Conservation (phyloP, 2,329 filamentous ascomycete genomes). For the Fusarium palustre region DNA sequence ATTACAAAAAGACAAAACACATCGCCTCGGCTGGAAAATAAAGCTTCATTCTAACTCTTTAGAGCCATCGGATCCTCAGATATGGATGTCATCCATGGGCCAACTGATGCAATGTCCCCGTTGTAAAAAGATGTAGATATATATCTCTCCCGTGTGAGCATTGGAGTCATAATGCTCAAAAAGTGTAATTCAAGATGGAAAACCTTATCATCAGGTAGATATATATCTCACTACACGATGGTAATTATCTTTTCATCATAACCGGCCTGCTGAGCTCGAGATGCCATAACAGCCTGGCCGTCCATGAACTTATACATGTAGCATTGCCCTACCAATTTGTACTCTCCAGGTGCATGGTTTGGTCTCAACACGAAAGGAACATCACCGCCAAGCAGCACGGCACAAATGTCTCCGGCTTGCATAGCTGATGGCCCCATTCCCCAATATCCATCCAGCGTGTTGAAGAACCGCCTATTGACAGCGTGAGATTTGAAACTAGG, state of each 20-base stretch:
- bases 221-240: neutral
- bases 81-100: neutral
- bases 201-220: too few species aligned
- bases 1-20: too few species aligned
- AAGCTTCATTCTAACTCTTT: neutral
- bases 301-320: constrained; percentile 23
- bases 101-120: too few species aligned
- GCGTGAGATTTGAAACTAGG: constrained; percentile 4
- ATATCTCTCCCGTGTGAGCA: too few species aligned
- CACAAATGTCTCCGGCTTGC: constrained; percentile 1
- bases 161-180: too few species aligned
- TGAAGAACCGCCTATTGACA: constrained; percentile 13
- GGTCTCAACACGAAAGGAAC: constrained; percentile 16
- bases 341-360: neutral
- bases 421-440: constrained; percentile 6
- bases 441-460: neutral
- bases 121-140: too few species aligned
- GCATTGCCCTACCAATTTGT: constrained; percentile 18
- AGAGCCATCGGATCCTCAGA: neutral
- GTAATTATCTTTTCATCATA: neutral
- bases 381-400: constrained; percentile 4
- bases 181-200: too few species aligned
- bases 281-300: neutral
- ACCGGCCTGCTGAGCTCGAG: neutral
- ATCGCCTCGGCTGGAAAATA: neutral